Percentiles rank a stretch among this genome's conserved stretches.
Conservation (phyloP, 495 filamentous ascomycete species). For the Podospora australis region DNA sequence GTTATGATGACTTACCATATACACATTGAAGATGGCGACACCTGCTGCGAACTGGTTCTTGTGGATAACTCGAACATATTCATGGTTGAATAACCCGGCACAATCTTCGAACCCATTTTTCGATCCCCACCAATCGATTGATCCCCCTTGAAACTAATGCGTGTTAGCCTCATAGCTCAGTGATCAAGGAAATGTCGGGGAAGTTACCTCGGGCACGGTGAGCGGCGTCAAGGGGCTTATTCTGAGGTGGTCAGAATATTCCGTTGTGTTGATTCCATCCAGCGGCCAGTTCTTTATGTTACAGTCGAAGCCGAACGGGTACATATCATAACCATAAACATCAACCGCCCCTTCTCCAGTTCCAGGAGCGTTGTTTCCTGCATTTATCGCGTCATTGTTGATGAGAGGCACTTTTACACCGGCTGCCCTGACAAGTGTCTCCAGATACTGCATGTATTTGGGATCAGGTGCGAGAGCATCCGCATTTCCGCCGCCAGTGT, state of each 20-base stretch:
- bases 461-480: conserved; percentile 54
- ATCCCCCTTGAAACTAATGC: conserved; percentile 60
- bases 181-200: conserved; percentile 5
- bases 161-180: conserved; percentile 15
- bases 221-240: conserved; percentile 51
- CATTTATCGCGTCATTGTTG: conserved; percentile 59
- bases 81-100: conserved; percentile 53
- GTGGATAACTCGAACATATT: conserved; percentile 74
- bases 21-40: conserved; percentile 37
- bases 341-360: conserved; percentile 58
- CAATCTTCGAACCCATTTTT: conserved; percentile 61
- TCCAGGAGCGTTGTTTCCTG: conserved; percentile 60
- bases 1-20: conserved; percentile 51
- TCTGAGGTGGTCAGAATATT: conserved; percentile 30
- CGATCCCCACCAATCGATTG: conserved; percentile 72
- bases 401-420: conserved; percentile 71
- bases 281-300: conserved; percentile 44
- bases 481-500: no score
- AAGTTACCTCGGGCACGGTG: conserved; percentile 52
- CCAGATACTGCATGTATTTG: conserved; percentile 63
- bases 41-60: conserved; percentile 69
- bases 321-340: conserved; percentile 69
- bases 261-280: conserved; percentile 33
- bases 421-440: conserved; percentile 58
- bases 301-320: conserved; percentile 63